These are phyloP conservation scores for Pythium rishiriense DNA, from an alignment of 352 stramenopile species.

Conservation along the genomic window DNA sequence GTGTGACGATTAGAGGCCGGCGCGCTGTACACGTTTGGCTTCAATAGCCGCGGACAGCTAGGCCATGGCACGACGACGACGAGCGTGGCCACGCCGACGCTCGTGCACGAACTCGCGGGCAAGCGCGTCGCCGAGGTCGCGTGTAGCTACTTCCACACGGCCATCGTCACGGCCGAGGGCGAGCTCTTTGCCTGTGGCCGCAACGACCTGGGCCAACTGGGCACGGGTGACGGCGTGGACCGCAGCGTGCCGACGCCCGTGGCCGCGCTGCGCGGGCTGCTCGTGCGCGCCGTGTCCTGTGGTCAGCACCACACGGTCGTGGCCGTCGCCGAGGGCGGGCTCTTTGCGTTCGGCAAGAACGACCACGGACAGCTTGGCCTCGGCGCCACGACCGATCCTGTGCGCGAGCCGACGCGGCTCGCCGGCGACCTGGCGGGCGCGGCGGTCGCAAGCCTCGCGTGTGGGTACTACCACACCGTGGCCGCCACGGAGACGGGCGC, in stretches of 20 bases:
- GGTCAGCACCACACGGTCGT: constrained; percentile 30
- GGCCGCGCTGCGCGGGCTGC: constrained; percentile 41
- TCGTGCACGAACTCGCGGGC: constrained; percentile 41
- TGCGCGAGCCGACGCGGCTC: constrained; percentile 51
- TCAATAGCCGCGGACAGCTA: constrained; percentile 91
- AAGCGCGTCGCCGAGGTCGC: constrained; percentile 76
- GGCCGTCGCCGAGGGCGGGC: constrained; percentile 43
- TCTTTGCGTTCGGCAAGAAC: constrained; percentile 92
- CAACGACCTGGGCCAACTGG: constrained; percentile 93
- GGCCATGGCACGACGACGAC: constrained; percentile 73
- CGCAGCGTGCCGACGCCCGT: constrained; percentile 65
- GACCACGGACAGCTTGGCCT: constrained; percentile 91
- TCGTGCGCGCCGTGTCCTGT: constrained; percentile 67
- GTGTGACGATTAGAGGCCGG: constrained; percentile 63
- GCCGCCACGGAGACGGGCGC: constrained; percentile 61
- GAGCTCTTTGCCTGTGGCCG: constrained; percentile 87
- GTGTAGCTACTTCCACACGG: constrained; percentile 93
- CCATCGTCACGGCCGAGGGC: constrained; percentile 75
- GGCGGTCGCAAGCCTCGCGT: constrained; percentile 76
- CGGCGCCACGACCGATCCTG: constrained; percentile 42
- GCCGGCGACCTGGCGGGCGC: constrained; percentile 57
- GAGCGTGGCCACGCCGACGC: constrained; percentile 46
- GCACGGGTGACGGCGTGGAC: constrained; percentile 66
- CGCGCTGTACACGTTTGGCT: constrained; percentile 88
- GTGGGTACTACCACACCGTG: constrained; percentile 92